Evolutionary conservation across 768 basidiomycete genomes (phyloP), one percentile per base, ranked within the genome.

Genomic region (Pisolithus microcarpus): DNA sequence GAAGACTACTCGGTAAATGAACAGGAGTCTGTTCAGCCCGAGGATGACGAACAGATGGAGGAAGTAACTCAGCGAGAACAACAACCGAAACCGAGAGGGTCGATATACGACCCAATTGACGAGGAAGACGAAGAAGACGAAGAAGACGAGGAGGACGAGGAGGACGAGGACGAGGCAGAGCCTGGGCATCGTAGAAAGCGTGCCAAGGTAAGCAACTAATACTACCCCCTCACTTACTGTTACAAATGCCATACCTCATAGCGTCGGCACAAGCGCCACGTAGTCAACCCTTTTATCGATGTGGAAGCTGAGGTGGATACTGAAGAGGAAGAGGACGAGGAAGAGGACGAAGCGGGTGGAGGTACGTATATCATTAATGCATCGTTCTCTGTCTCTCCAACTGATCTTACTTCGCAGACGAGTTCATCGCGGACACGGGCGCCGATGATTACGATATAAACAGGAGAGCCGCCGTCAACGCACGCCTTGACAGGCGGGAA

Each of bases 261-360:
- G 81, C 82, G 78, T 53, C 79, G 82, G 53, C 85, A 86, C 65
- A 85, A 79, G 67, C 79, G 80, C 46, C 70, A 71, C 49, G 73
- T 76, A 16, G 77, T 80, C 23, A 87, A 81, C 64, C 84, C 85
- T 56, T 99, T 93, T 84, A 75, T 98, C 58, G 96, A 98, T 80
- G 78, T 94, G 51, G 91, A 95, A 71, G 93, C 92, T 49, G 91
- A 92, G 65, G 94, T 95, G 18, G 92, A 92, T 58, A 93, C 96
- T 28, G 96, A 98, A 18, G 96, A 97, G 4, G 95, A 96, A 34
- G 96, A 97, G 23, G 87, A 87, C 3, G 92, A 95, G 18, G 91
- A 85, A 6, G 88, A 88, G 3, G 87, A 87, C 18, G 89, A 90
- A 49, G 79, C 76, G 52, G 86, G 75, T 10, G 70, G 73, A 58